These are phyloP conservation scores for Talaromyces borbonicus DNA, from an alignment of 495 filamentous ascomycete genomes.

Conservation along the genomic window DNA sequence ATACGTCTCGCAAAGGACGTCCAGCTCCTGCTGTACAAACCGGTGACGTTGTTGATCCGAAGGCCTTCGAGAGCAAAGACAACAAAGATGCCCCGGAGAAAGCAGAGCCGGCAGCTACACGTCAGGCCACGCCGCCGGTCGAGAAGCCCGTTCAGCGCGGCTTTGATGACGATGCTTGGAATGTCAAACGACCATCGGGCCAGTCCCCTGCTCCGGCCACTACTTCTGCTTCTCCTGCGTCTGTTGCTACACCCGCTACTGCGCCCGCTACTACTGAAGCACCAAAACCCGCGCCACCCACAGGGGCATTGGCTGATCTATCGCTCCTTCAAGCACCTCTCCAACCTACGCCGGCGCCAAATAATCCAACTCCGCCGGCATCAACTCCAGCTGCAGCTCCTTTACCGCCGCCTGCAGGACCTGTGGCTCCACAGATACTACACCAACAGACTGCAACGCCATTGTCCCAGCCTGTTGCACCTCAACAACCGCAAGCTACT, in stretches of 20 bases:
- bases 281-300: slow-evolving; percentile 41
- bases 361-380: slow-evolving; percentile 30
- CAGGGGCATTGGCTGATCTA: slow-evolving; percentile 69
- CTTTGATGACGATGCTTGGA: slow-evolving; percentile 98
- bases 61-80: slow-evolving; percentile 53
- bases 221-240: slow-evolving; percentile 18
- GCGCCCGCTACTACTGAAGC: slow-evolving; percentile 30
- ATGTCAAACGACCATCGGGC: slow-evolving; percentile 76
- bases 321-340: slow-evolving; percentile 67
- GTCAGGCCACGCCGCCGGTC: slow-evolving; percentile 38
- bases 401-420: slow-evolving; percentile 23
- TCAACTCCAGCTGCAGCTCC: slow-evolving; percentile 17
- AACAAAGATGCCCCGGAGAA: slow-evolving; percentile 33
- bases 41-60: slow-evolving; percentile 75
- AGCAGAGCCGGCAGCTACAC: slow-evolving; percentile 19
- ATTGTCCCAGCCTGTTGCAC: slow-evolving; percentile 29
- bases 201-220: slow-evolving; percentile 30
- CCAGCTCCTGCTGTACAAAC: slow-evolving; percentile 77
- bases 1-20: slow-evolving; percentile 77
- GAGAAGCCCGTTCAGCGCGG: slow-evolving; percentile 46
- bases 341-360: slow-evolving; percentile 55
- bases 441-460: slow-evolving; percentile 35
- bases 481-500: slow-evolving; percentile 44
- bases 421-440: slow-evolving; percentile 23
- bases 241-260: slow-evolving; percentile 21